phyloP scores from a whole-genome alignment of 208 protist genomes.

The Wallacemonas collosoma region DNA sequence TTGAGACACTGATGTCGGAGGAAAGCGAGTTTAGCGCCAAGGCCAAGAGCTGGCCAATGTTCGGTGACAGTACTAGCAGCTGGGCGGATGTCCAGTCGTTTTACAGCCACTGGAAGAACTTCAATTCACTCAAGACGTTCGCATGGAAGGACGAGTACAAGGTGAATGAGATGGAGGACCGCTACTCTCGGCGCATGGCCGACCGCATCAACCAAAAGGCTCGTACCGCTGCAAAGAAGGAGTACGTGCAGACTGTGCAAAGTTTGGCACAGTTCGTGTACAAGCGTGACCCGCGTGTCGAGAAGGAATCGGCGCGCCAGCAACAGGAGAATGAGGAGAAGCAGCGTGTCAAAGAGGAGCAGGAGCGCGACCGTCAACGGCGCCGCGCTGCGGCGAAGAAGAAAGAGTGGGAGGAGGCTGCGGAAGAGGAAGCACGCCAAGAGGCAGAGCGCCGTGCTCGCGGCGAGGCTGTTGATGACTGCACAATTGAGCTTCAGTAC shows the following conservation, averaged over 20 bases:
- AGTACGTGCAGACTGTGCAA: conserved; percentile 84
- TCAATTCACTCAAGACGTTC: conserved; percentile 85
- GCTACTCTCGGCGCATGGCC: conserved; percentile 81
- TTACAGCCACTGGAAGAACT: conserved; percentile 88
- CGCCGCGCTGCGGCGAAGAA: conserved; percentile 76
- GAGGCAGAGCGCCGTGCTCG: conserved; percentile 66
- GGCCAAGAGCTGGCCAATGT: conserved; percentile 68
- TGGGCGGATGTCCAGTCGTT: conserved; percentile 77
- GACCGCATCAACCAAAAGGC: conserved; percentile 89
- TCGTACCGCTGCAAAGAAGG: conserved; percentile 75
- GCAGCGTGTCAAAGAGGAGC: conserved; percentile 51
- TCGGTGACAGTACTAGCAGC: conserved; percentile 61
- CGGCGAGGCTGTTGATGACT: conserved; percentile 78
- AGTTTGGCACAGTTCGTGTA: conserved; percentile 81
- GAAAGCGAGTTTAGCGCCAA: conserved; percentile 63
- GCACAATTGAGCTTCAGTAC: conserved; percentile 83
- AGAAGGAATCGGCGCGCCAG: conserved; percentile 57
- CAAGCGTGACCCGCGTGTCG: conserved; percentile 85
- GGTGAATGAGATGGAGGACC: conserved; percentile 88
- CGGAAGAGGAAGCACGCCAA: conserved; percentile 78
- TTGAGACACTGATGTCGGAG: conserved; percentile 71
- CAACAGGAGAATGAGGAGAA: conserved; percentile 64
- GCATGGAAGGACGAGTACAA: conserved; percentile 93
- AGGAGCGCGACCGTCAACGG: conserved; percentile 56
- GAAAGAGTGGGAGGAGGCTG: conserved; percentile 79